These are phyloP conservation scores for Trapa bicornis DNA, from an alignment of 345 rosid species.

Conservation along the genomic window DNA sequence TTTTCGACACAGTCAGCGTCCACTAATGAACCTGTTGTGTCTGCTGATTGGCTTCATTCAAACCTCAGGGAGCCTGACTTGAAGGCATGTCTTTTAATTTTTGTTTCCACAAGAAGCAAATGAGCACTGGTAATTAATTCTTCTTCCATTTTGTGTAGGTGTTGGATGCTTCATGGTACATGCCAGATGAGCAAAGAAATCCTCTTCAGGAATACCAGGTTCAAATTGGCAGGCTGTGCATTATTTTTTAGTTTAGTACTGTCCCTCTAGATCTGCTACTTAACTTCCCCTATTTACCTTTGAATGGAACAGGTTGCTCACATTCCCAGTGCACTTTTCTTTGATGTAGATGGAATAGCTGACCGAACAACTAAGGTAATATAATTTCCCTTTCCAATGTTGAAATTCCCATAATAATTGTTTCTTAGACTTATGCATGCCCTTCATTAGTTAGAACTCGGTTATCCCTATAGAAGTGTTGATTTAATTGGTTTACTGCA, in stretches of 20 bases:
- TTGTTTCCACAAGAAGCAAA: background rate
- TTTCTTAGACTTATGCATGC: background rate
- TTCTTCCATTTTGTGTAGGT: constrained; percentile 27
- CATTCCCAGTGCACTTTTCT: constrained; percentile 94
- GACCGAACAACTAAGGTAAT: constrained; percentile 69
- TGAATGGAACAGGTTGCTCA: constrained; percentile 65
- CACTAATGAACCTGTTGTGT: constrained; percentile 63
- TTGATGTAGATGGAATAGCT: constrained; percentile 87
- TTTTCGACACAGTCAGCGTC: constrained; percentile 41
- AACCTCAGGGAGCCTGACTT: constrained; percentile 64
- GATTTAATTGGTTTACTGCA: background rate
- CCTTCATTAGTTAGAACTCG: background rate
- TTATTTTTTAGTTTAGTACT: constrained; percentile 9
- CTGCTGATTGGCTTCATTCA: constrained; percentile 90
- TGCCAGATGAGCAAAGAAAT: constrained; percentile 96
- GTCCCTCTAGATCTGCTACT: background rate
- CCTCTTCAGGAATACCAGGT: constrained; percentile 99
- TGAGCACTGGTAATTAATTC: background rate
- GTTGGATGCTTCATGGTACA: constrained; percentile 96
- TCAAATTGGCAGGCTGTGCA: constrained; percentile 1
- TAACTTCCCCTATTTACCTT: background rate
- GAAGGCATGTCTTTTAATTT: constrained; percentile 41
- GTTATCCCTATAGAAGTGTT: background rate
- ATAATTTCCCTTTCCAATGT: constrained; percentile 1
- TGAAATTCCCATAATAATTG: background rate